A percentile compares a stretch with the other conserved stretches of the same genome.
These are phyloP conservation scores for Pseudogymnoascus sp. DNA, from an alignment of 2,329 filamentous ascomycete genomes.

Conservation along the genomic window DNA sequence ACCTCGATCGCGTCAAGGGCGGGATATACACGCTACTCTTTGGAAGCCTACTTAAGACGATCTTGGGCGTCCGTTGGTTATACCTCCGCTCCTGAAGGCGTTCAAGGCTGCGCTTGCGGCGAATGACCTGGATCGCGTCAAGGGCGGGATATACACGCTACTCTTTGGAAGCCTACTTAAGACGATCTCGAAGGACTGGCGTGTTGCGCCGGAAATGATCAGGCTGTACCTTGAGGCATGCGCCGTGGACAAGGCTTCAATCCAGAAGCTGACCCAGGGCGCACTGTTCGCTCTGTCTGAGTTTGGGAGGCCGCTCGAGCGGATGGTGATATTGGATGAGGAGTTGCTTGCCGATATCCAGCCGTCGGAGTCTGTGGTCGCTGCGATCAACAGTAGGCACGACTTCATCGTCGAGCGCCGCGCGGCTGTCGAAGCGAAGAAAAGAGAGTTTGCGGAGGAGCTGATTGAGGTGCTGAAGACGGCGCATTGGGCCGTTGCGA, in stretches of 20 bases:
- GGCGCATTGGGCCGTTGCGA: slow-evolving; percentile 95
- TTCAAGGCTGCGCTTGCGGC: slow-evolving; percentile 70
- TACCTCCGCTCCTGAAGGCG: slow-evolving; percentile 73
- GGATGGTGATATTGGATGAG: slow-evolving; percentile 74
- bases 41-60: slow-evolving; percentile 78
- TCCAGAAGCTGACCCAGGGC: slow-evolving; percentile 74
- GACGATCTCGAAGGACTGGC: slow-evolving; percentile 86
- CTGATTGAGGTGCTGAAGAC: slow-evolving; percentile 67
- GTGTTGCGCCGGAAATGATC: slow-evolving; percentile 85
- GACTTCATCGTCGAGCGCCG: slow-evolving; percentile 68
- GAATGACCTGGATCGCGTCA: slow-evolving; percentile 83
- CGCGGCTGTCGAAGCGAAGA: slow-evolving; percentile 71
- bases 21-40: slow-evolving; percentile 86
- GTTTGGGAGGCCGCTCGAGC: slow-evolving; percentile 80
- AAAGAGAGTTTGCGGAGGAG: slow-evolving; percentile 70
- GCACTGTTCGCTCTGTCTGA: slow-evolving; percentile 83
- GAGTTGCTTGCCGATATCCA: slow-evolving; percentile 62
- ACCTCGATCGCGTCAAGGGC: slow-evolving; percentile 90
- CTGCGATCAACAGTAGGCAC: slow-evolving; percentile 56
- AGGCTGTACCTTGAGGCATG: slow-evolving; percentile 83
- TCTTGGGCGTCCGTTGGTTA: no score
- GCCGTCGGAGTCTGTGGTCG: slow-evolving; percentile 48
- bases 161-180: slow-evolving; percentile 83
- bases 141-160: slow-evolving; percentile 86
- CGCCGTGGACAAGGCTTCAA: slow-evolving; percentile 85